These are phyloP conservation scores for Piper betle DNA, from an alignment of 164 flowering plant genomes.

Conservation along the genomic window DNA sequence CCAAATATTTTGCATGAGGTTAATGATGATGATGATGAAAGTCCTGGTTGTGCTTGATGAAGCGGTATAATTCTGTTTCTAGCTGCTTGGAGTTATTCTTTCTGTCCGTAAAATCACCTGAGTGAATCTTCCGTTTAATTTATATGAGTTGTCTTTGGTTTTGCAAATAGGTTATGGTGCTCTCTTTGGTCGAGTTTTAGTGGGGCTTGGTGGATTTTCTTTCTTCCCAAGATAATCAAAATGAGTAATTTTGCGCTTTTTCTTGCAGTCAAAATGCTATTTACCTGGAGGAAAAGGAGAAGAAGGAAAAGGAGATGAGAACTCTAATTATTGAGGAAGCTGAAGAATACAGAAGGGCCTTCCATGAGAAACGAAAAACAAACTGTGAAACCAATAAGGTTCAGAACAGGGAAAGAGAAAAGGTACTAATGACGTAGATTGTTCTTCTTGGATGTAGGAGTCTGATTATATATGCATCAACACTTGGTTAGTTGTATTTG, in stretches of 20 bases:
- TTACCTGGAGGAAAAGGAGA: slow-evolving; percentile 85
- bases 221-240: no score
- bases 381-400: slow-evolving; percentile 60
- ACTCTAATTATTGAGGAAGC: slow-evolving; percentile 77
- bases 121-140: no score
- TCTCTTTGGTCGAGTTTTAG: no score
- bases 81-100: no score
- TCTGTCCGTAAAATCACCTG: no score
- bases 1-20: no score
- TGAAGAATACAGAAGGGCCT: slow-evolving; percentile 62
- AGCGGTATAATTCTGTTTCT: no score
- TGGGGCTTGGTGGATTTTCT: no score
- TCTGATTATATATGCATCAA: background rate
- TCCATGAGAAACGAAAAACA: slow-evolving; percentile 71
- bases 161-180: no score
- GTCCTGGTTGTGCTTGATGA: no score
- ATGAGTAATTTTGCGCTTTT: background rate
- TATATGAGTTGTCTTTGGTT: no score
- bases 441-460: background rate
- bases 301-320: slow-evolving; percentile 75
- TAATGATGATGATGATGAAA: no score
- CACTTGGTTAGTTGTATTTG: background rate
- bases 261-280: slow-evolving; percentile 68
- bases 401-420: slow-evolving; percentile 77
- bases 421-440: slow-evolving; percentile 29